Conservation (phyloP, 345 rosid genomes). For the Bruguiera sexangula region DNA sequence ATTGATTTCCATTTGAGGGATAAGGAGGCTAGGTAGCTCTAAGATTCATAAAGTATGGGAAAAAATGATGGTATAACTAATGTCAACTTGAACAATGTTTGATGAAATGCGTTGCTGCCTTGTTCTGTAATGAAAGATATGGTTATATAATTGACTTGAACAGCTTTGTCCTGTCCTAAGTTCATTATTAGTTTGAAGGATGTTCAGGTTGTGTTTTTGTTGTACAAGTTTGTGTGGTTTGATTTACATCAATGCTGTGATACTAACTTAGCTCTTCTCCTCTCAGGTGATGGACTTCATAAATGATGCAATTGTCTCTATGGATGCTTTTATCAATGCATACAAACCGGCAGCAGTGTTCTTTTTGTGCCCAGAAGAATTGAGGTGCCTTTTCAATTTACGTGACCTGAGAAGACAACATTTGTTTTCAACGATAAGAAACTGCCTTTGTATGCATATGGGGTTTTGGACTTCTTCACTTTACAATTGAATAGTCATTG, state of each 20-base stretch:
- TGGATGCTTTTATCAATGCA: slow-evolving; percentile 72
- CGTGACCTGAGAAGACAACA: not conserved
- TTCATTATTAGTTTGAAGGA: not conserved
- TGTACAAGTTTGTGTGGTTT: not conserved
- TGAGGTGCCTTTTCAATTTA: slow-evolving; percentile 48
- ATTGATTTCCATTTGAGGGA: not conserved
- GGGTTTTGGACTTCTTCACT: not conserved
- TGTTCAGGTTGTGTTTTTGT: not conserved
- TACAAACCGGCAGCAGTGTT: slow-evolving; percentile 66
- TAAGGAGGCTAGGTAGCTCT: not conserved
- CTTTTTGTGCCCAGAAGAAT: slow-evolving; percentile 65
- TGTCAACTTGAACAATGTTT: not conserved
- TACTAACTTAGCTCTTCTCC: slow-evolving; percentile 1
- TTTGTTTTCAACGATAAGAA: not conserved
- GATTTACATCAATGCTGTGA: not conserved
- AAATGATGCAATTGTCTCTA: slow-evolving; percentile 86
- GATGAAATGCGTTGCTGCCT: not conserved
- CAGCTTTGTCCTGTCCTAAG: not conserved
- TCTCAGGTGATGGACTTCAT: slow-evolving; percentile 92
- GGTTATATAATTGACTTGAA: not conserved
- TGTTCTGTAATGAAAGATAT: not conserved
- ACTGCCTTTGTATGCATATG: not conserved
- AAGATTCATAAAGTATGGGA: not conserved
- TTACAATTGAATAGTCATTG: not conserved
- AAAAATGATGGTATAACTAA: not conserved